Conservation (phyloP, 352 stramenopile genomes). For the Phytophthora gonapodyides region DNA sequence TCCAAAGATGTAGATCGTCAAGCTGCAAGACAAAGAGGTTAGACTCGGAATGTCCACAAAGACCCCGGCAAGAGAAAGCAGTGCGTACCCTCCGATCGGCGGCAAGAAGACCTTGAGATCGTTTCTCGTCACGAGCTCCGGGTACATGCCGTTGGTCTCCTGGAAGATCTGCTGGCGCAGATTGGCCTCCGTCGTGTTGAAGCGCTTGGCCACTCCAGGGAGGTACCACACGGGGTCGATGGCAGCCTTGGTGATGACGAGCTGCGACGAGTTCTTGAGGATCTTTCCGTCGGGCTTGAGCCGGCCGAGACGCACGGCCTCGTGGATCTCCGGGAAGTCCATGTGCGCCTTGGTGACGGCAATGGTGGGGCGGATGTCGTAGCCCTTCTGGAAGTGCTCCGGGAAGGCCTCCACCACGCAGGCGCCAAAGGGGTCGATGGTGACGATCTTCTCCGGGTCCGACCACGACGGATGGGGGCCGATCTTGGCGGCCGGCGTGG, state of each 20-base stretch:
- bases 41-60: slow-evolving; percentile 3
- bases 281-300: slow-evolving; percentile 97
- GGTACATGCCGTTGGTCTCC: slow-evolving; percentile 99
- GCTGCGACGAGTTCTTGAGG: slow-evolving; percentile 89
- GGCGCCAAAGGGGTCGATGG: slow-evolving; percentile 80
- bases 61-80: slow-evolving; percentile 8
- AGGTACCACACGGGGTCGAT: slow-evolving; percentile 99
- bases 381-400: slow-evolving; percentile 97
- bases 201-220: slow-evolving; percentile 97
- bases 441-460: slow-evolving; percentile 95
- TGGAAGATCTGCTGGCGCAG: slow-evolving; percentile 98
- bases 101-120: slow-evolving; percentile 99
- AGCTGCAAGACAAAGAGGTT: slow-evolving; percentile 32
- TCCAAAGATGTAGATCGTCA: slow-evolving; percentile 99
- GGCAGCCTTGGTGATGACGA: slow-evolving; percentile 96
- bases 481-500: slow-evolving; percentile 97
- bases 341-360: slow-evolving; percentile 97
- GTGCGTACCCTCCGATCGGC: slow-evolving; percentile 94
- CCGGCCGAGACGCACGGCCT: slow-evolving; percentile 92
- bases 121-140: slow-evolving; percentile 97
- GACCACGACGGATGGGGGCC: slow-evolving; percentile 95
- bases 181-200: slow-evolving; percentile 95
- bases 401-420: slow-evolving; percentile 89
- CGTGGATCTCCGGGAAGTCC: slow-evolving; percentile 98
- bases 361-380: slow-evolving; percentile 98